Base-by-base conservation (phyloP, 202 grass and related monocot genomes). In the Setaria italica region DNA sequence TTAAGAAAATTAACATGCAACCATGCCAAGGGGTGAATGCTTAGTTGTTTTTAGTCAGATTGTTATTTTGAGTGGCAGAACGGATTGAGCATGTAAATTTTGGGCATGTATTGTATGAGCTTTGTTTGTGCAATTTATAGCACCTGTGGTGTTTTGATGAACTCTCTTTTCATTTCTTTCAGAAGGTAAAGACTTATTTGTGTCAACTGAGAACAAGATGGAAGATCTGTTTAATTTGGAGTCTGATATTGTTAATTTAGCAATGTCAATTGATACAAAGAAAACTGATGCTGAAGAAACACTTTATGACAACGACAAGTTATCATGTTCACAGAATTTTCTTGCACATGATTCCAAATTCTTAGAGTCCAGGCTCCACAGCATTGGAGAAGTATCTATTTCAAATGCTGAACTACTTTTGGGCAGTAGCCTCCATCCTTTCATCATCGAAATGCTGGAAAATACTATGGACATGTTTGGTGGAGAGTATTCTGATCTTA, bases 341-440 rank as follows among this genome's bases (percentile, higher is more conserved):
- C 41, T 58, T 7, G 77, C 75, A 7, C 74, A 74, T 75, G 90
- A 89, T 55, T 87, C 88, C 46, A 54, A 79, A 14, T 60, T 87
- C 70, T 57, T 89, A 46, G 85, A 90, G 80, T 35, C 84, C 20
- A 92, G 90, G 83, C 78, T 97, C 62, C 37, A 48, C 67, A 80
- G 11, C 54, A 84, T 85, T 5, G 39, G 51, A 33, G 92, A 87
- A 41, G 55, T 87, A 39, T 73, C 90, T 50, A 74, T 90, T 90
- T 88, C 85, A 81, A 96, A 91, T 82, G 87, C 85, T n/a, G 87
- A 90, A 66, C 59, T 99, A 32, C 80, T 99, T 54, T 76, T 96
- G 70, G 82, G 83, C 35, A 75, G 67, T 6, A 85, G 69, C 68
- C 35, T 47, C 67, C 70, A 88, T 71, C 84, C 82, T 77, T 92